Evolutionary conservation across 805 yeast genomes (phyloP), one percentile per base, ranked within the genome.

Genomic region (Saturnispora besseyi): DNA sequence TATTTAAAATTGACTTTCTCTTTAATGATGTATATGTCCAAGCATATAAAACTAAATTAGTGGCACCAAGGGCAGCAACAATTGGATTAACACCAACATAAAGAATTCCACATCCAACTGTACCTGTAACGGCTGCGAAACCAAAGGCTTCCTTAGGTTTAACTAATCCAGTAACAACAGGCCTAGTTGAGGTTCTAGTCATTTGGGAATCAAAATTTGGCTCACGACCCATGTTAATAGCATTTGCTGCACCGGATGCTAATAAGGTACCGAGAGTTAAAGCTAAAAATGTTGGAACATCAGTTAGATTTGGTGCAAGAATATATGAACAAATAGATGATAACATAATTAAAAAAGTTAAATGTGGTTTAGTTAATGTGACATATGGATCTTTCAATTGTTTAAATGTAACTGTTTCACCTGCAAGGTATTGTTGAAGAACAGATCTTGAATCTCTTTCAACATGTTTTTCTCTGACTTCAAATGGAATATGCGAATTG

Each of bases 151-250:
- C 88, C 1, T 61, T 60, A 1, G 96, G 80, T 0, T 87, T 76
- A 5, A 93, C 71, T 4, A 79, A 60, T 0, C 97, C 96, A 22
- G 87, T 73, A 0, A 90, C 98, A 3, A 93, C 90, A 0, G 99
- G 99, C 60, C 99, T 74, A 5, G 82, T 76, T 9, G 84, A 78
- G 0, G 99, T 93, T 61, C 99, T 74, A 3, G 82, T 77, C 99
- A 93, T 93, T 61, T 77, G 75, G 44, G 77, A 74, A 62, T 93
- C 99, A 61, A 81, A 93, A 21, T 79, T 84, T 1, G 96, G 96
- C 66, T 93, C 99, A 57, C 99, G 73, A 2, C 89, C 98, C 96
- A 90, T 91, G 62, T 93, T 93, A 44, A 93, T 88, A 3, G 98
- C 95, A 67, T 93, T 93, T 2, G 99, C 99, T 2, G 96, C 82